phyloP scores from a whole-genome alignment of 768 basidiomycete genomes.

The Lactarius trivialis region DNA sequence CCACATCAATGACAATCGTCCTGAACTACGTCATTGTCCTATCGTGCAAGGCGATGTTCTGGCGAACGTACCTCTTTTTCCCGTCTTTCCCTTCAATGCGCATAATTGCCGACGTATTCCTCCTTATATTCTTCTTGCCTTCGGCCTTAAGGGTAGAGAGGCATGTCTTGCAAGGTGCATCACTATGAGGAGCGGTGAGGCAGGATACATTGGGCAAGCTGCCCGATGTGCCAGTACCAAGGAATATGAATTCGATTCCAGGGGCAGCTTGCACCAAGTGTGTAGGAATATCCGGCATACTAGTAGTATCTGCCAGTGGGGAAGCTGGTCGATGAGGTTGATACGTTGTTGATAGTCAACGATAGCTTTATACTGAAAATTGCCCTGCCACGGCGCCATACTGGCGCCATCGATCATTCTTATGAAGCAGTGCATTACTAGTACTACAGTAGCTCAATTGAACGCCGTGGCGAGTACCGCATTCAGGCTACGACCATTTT shows the following conservation, averaged over 20 bases:
- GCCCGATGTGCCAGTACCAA: constrained; percentile 78
- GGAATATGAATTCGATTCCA: constrained; percentile 61
- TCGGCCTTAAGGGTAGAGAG: constrained; percentile 57
- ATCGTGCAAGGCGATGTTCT: not conserved
- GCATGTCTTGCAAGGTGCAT: constrained; percentile 54
- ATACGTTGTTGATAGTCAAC: not conserved
- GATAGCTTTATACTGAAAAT: not conserved
- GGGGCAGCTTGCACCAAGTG: constrained; percentile 10
- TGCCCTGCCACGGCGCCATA: not conserved
- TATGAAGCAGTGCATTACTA: not conserved
- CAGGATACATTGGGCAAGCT: constrained; percentile 66
- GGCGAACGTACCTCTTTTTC: constrained; percentile 43
- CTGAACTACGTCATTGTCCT: constrained; percentile 31
- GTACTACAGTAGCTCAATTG: no score
- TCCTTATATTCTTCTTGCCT: constrained; percentile 76
- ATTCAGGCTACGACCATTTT: no score
- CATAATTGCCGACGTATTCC: constrained; percentile 75
- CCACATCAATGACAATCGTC: constrained; percentile 77
- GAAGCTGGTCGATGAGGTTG: not conserved
- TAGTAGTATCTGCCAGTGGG: no score
- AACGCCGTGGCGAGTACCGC: no score
- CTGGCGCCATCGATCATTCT: no score
- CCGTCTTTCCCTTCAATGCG: constrained; percentile 39
- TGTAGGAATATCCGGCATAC: constrained; percentile 1
- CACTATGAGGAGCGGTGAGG: constrained; percentile 58